phyloP scores from a whole-genome alignment of 2,329 filamentous ascomycete genomes.

The Pseudofabraea citricarpa region DNA sequence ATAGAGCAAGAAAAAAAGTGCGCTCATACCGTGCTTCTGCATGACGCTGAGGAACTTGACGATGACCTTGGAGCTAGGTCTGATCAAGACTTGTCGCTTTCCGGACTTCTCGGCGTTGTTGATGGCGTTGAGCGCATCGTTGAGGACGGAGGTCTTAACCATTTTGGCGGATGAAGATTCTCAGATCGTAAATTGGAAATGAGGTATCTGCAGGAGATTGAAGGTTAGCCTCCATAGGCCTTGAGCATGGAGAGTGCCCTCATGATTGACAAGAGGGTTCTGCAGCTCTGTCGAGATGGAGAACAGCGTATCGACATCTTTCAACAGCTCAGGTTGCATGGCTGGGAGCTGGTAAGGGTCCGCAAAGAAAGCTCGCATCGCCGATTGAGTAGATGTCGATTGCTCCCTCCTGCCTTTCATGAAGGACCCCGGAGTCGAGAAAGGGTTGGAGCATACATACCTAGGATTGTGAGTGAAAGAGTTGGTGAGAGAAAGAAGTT shows the following conservation, averaged over 20 bases:
- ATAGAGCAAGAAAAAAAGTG: constrained; percentile 8
- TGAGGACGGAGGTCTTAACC: constrained; percentile 98
- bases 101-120: constrained; percentile 99
- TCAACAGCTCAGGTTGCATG: constrained; percentile 19
- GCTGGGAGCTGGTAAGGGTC: constrained; percentile 4
- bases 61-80: constrained; percentile 98
- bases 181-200: constrained; percentile 63
- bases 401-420: constrained; percentile 42
- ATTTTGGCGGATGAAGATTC: constrained; percentile 86
- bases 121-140: constrained; percentile 98
- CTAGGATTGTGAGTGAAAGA: constrained; percentile 15
- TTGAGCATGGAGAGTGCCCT: constrained; percentile 68
- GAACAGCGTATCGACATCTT: constrained; percentile 55
- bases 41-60: constrained; percentile 99
- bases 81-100: constrained; percentile 99
- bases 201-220: constrained; percentile 55
- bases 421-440: constrained; percentile 20
- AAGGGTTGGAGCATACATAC: constrained; percentile 23
- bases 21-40: constrained; percentile 92
- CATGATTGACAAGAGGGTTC: constrained; percentile 55
- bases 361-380: constrained; percentile 14
- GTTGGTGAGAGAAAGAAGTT: constrained; percentile 3
- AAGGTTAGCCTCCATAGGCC: constrained; percentile 59
- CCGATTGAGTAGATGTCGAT: constrained; percentile 40
- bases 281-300: constrained; percentile 62